These are phyloP conservation scores for Rhizoclosmatium sp. DNA, from an alignment of 192 early-diverging fungal species.

Conservation along the genomic window DNA sequence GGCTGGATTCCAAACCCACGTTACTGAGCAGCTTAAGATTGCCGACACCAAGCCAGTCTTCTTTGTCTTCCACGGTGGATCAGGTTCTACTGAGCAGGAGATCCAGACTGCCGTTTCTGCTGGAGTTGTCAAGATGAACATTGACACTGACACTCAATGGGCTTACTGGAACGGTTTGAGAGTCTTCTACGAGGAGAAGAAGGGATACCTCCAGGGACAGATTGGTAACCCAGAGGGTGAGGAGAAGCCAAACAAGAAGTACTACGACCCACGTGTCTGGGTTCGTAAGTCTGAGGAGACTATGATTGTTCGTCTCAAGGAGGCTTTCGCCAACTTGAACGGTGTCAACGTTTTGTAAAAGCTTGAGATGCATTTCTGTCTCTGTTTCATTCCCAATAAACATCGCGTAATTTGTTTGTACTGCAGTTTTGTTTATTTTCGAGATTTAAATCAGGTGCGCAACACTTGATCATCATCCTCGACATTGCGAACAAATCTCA, in stretches of 20 bases:
- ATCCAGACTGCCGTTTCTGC: conserved; percentile 80
- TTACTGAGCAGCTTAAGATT: conserved; percentile 71
- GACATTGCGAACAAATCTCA: too few species aligned
- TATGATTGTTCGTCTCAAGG: conserved; percentile 83
- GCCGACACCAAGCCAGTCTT: conserved; percentile 80
- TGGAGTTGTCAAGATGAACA: conserved; percentile 99
- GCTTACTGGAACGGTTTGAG: conserved; percentile 91
- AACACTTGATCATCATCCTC: too few species aligned
- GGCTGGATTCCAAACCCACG: conserved; percentile 86
- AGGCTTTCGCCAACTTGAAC: conserved; percentile 81
- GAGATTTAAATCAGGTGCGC: neutral
- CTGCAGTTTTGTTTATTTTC: neutral
- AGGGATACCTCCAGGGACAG: conserved; percentile 88
- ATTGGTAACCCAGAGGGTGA: conserved; percentile 95
- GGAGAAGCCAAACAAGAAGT: conserved; percentile 99
- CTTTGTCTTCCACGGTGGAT: conserved; percentile 99
- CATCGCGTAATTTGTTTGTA: neutral
- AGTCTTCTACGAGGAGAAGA: conserved; percentile 87
- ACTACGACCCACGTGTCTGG: conserved; percentile 95
- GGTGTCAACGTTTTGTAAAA: conserved; percentile 40
- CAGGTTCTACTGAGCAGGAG: conserved; percentile 81
- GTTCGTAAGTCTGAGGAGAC: conserved; percentile 90
- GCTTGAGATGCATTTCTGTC: neutral
- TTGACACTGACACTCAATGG: conserved; percentile 99
- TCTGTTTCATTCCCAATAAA: neutral